phyloP scores from a whole-genome alignment of 169 alveolate species.

The Theileria annulata region DNA sequence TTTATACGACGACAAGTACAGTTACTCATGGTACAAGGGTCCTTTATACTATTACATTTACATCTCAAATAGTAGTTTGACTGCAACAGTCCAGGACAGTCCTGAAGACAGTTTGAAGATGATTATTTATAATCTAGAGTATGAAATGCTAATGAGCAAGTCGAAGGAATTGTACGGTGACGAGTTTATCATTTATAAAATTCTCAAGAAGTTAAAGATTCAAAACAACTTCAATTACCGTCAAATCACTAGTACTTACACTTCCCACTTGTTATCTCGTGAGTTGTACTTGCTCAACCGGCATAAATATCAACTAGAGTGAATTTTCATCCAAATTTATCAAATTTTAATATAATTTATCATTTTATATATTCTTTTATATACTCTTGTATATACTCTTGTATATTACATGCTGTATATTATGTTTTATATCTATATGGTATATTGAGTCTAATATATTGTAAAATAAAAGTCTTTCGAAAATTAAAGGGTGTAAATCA shows the following conservation, averaged over 20 bases:
- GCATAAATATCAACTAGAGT: neutral
- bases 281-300: neutral
- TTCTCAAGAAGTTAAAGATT: neutral
- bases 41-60: constrained; percentile 1
- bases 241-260: constrained; percentile 19
- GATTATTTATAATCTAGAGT: constrained; percentile 41
- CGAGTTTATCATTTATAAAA: neutral
- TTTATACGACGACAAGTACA: neutral
- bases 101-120: neutral
- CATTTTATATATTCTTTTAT: constrained; percentile 1
- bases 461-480: too few species aligned
- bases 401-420: too few species aligned
- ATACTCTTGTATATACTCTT: too few species aligned
- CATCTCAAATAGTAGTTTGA: neutral
- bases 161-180: constrained; percentile 57
- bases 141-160: constrained; percentile 33
- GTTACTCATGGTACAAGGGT: constrained; percentile 13
- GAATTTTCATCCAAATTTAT: neutral
- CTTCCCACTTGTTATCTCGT: constrained; percentile 38
- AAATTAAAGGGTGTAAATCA: too few species aligned
- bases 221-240: neutral
- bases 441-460: too few species aligned
- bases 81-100: neutral
- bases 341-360: constrained; percentile 7
- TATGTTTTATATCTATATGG: too few species aligned